A percentile compares a stretch with the other conserved stretches of the same genome.
Conservation (phyloP, 805 yeast genomes). For the Candida montana region DNA sequence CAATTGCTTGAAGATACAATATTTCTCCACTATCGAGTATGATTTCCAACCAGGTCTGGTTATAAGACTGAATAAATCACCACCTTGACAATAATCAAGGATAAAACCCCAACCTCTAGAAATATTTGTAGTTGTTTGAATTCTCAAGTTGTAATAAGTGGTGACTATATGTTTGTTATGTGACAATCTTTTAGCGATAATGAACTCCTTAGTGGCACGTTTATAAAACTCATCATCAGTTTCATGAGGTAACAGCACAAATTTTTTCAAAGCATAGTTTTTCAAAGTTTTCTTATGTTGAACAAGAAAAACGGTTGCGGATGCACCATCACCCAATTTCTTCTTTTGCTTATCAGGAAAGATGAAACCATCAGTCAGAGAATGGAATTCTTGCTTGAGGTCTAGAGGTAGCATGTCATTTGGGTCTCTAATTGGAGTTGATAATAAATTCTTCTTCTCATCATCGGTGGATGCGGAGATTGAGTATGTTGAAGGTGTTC, state of each 20-base stretch:
- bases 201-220: conserved; percentile 58
- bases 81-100: conserved; percentile 55
- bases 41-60: conserved; percentile 56
- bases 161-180: conserved; percentile 57
- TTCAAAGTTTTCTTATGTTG: conserved; percentile 34
- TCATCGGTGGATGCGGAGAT: conserved; percentile 22
- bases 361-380: conserved; percentile 52
- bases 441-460: conserved; percentile 44
- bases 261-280: conserved; percentile 60
- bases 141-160: conserved; percentile 48
- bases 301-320: conserved; percentile 56
- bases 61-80: conserved; percentile 56
- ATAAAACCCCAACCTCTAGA: conserved; percentile 75
- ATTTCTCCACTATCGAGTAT: conserved; percentile 44
- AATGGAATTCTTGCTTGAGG: conserved; percentile 41
- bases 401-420: conserved; percentile 55
- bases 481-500: conserved; percentile 25
- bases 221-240: conserved; percentile 57
- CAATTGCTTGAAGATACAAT: conserved; percentile 66
- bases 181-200: conserved; percentile 50
- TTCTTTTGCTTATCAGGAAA: conserved; percentile 33
- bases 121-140: conserved; percentile 49
- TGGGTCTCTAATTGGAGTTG: conserved; percentile 62
- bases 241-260: conserved; percentile 55
- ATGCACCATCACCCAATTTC: conserved; percentile 68